phyloP scores from a whole-genome alignment of 2,329 filamentous ascomycete species.

The Aspergillus novoparasiticus region DNA sequence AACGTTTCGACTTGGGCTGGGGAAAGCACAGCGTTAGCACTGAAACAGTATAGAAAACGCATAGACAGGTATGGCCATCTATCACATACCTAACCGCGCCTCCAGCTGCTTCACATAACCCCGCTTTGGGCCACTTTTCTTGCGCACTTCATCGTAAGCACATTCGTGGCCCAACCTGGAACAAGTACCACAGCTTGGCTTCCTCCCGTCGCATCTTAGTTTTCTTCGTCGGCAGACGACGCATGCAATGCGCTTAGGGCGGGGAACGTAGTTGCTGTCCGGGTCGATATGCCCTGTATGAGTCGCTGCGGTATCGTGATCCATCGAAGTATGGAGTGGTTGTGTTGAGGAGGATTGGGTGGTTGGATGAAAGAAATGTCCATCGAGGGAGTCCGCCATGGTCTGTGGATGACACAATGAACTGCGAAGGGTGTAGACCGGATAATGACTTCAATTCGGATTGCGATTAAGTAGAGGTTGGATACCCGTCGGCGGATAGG shows the following conservation, averaged over 20 bases:
- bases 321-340: slow-evolving; percentile 15
- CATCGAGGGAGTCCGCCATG: slow-evolving; percentile 59
- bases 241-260: slow-evolving; percentile 92
- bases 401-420: slow-evolving; percentile 1
- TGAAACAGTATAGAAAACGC: not conserved
- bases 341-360: slow-evolving; percentile 34
- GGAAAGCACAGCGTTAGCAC: slow-evolving; percentile 18
- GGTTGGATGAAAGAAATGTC: slow-evolving; percentile 50
- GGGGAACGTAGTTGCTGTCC: slow-evolving; percentile 64
- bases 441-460: not conserved
- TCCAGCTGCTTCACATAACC: slow-evolving; percentile 94
- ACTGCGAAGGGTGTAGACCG: not conserved
- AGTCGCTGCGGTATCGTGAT: slow-evolving; percentile 24
- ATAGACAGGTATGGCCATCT: not conserved
- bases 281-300: slow-evolving; percentile 45
- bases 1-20: slow-evolving; percentile 91
- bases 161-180: slow-evolving; percentile 83
- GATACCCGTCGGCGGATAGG: slow-evolving; percentile 6
- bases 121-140: slow-evolving; percentile 92
- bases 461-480: not conserved
- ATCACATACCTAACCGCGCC: slow-evolving; percentile 77
- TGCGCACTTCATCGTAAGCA: slow-evolving; percentile 87
- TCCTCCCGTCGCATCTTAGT: slow-evolving; percentile 81
- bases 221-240: slow-evolving; percentile 93
- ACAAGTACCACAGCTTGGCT: slow-evolving; percentile 87